These are phyloP conservation scores for Coemansia sp. DNA, from an alignment of 192 early-diverging fungal species.

Conservation along the genomic window DNA sequence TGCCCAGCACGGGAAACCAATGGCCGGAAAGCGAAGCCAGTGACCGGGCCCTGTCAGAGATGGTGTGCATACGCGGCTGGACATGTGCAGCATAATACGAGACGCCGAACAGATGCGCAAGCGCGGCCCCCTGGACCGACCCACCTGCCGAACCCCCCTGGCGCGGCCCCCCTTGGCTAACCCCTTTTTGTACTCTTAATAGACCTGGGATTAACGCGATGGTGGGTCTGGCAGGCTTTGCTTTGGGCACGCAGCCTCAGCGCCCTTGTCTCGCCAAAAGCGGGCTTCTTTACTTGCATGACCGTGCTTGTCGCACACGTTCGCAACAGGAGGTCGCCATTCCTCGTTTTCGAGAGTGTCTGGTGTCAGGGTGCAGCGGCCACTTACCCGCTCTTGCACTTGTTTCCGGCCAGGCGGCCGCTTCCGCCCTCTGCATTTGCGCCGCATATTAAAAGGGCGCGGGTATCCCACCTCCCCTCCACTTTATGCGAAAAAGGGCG, in stretches of 20 bases:
- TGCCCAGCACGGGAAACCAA: neutral
- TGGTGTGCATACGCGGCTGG: neutral
- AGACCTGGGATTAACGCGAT: neutral
- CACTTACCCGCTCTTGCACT: neutral
- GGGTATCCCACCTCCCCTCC: neutral
- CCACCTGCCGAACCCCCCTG: conserved; percentile 1
- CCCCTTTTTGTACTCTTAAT: neutral
- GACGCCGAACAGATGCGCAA: neutral
- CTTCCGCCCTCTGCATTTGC: neutral
- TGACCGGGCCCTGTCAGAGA: neutral
- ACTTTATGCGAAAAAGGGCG: neutral
- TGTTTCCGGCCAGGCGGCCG: neutral
- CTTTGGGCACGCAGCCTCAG: neutral
- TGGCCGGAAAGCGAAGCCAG: conserved; percentile 1
- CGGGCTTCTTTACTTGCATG: neutral
- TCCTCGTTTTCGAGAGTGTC: neutral
- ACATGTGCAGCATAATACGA: neutral
- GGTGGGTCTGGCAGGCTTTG: neutral
- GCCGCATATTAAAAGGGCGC: conserved; percentile 6
- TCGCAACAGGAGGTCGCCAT: neutral
- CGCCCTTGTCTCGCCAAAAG: neutral
- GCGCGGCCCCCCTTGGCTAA: neutral
- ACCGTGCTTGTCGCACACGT: neutral
- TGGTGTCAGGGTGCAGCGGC: neutral
- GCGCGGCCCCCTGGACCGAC: neutral